These are phyloP conservation scores for Hypholoma fasciculare DNA, from an alignment of 768 basidiomycete species.

Conservation along the genomic window DNA sequence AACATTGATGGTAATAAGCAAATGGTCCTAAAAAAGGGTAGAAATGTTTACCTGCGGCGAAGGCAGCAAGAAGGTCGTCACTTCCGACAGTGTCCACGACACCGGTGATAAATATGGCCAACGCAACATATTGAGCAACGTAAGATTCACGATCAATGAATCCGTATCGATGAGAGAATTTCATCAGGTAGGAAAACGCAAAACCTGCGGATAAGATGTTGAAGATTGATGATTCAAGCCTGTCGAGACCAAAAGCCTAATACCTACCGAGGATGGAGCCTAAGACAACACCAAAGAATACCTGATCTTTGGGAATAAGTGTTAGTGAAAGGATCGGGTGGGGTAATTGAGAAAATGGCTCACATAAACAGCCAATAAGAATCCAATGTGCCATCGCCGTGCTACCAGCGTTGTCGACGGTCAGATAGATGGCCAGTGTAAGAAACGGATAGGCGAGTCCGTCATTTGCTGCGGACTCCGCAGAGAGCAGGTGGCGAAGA, in stretches of 20 bases:
- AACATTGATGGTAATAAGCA: background rate
- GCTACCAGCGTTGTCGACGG: slow-evolving; percentile 59
- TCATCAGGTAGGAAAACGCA: slow-evolving; percentile 73
- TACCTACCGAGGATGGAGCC: slow-evolving; percentile 56
- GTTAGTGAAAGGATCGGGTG: background rate
- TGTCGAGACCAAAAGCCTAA: background rate
- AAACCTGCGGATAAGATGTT: slow-evolving; percentile 39
- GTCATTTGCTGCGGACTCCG: slow-evolving; percentile 94
- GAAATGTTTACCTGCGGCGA: slow-evolving; percentile 62
- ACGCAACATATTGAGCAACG: slow-evolving; percentile 79
- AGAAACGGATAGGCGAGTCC: slow-evolving; percentile 95
- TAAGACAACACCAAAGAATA: slow-evolving; percentile 72
- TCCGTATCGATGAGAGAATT: slow-evolving; percentile 31
- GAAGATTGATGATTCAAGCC: too few species aligned
- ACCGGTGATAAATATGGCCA: slow-evolving; percentile 75
- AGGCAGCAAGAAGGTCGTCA: slow-evolving; percentile 89
- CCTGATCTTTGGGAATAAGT: slow-evolving; percentile 56
- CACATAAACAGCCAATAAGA: slow-evolving; percentile 81
- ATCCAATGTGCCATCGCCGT: slow-evolving; percentile 84
- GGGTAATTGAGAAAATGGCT: slow-evolving; percentile 21
- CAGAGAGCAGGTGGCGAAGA: slow-evolving; percentile 78
- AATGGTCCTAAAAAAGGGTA: background rate
- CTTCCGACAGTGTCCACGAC: slow-evolving; percentile 77
- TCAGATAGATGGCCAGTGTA: slow-evolving; percentile 82
- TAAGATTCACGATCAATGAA: slow-evolving; percentile 63